phyloP scores from a whole-genome alignment of 2,329 filamentous ascomycete species.

The Endothia cerciana region DNA sequence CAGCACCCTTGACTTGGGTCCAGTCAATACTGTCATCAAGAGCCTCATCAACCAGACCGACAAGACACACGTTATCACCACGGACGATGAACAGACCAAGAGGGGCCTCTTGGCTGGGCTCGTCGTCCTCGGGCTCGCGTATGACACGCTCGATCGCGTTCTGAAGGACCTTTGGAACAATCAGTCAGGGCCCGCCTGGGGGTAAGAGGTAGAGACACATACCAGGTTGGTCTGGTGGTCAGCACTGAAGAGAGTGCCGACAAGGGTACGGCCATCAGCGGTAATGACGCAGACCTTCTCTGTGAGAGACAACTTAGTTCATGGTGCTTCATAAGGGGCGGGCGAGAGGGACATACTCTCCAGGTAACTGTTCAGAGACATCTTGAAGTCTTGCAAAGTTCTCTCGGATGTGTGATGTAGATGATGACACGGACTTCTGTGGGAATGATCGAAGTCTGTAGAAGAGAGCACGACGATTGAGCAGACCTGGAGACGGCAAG shows the following conservation, averaged over 20 bases:
- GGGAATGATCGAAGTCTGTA: background rate
- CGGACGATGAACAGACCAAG: constrained; percentile 90
- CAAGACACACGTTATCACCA: constrained; percentile 91
- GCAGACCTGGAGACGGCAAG: background rate
- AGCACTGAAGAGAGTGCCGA: constrained; percentile 81
- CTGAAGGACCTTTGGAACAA: constrained; percentile 66
- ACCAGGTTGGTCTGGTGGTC: constrained; percentile 92
- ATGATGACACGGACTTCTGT: background rate
- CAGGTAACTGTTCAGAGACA: constrained; percentile 39
- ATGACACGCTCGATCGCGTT: constrained; percentile 89
- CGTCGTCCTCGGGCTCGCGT: constrained; percentile 78
- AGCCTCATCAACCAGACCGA: constrained; percentile 87
- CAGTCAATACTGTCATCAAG: constrained; percentile 92
- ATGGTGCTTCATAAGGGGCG: background rate
- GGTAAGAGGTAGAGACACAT: constrained; percentile 32
- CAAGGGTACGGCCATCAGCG: constrained; percentile 83
- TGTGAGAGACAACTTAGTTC: constrained; percentile 41
- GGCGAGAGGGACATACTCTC: constrained; percentile 35
- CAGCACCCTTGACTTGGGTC: constrained; percentile 82
- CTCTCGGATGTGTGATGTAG: constrained; percentile 5
- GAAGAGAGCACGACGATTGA: background rate
- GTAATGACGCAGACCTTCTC: constrained; percentile 93
- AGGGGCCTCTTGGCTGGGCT: constrained; percentile 77
- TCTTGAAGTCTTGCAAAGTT: constrained; percentile 21
- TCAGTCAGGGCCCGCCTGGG: background rate